Base-by-base conservation (phyloP, 2,329 filamentous ascomycete genomes). In the Colletotrichum incanum region DNA sequence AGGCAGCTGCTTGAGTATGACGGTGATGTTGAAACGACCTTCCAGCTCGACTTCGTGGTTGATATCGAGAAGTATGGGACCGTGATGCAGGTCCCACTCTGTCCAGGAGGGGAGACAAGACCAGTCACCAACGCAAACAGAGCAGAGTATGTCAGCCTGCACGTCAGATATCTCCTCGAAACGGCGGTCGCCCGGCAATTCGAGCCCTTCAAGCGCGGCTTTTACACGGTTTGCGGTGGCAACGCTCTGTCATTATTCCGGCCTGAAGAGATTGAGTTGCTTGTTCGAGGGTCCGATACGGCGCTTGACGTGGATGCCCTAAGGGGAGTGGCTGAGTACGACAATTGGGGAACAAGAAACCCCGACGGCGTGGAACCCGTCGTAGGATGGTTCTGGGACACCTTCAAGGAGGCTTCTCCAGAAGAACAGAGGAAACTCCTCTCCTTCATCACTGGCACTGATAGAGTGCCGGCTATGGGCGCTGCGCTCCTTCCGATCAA, bases 161-260 rank as follows among this genome's bases (percentile, higher is more conserved):
- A 97, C 79, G 89, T 97, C 12, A 90, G 91, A 49, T 93, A 96
- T 79, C 81, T 96, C 12, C 89, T 98, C 14, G 94, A 98, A 77
- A 91, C 88, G 8, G 89, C 93, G 0, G 93, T 98, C 1, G 85
- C 89, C 49, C 89, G 94, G 50, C 95, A 98, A 78, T 98, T 97
- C 75, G 94, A 97, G 79, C 95, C 95, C 0, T 98, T 98, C 86
- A 96, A 96, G 79, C 90, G 95, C 66, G 95, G 95, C 0, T 98
- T 98, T 82, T 98, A 94, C 80, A 97, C 93, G 0, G 94, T 98
- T 37, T 97, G 94, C 79, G 93, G 93, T 45, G 94, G 95, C 45
- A 97, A 96, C 79, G 95, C 95, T 0, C 86, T 98, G 45, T 94
- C 93, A 1, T 88, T 98, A 2, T 98, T 98, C 81, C 90, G 94